Base-by-base conservation (phyloP, 179 eudicot genomes). In the Corrigiola litoralis region DNA sequence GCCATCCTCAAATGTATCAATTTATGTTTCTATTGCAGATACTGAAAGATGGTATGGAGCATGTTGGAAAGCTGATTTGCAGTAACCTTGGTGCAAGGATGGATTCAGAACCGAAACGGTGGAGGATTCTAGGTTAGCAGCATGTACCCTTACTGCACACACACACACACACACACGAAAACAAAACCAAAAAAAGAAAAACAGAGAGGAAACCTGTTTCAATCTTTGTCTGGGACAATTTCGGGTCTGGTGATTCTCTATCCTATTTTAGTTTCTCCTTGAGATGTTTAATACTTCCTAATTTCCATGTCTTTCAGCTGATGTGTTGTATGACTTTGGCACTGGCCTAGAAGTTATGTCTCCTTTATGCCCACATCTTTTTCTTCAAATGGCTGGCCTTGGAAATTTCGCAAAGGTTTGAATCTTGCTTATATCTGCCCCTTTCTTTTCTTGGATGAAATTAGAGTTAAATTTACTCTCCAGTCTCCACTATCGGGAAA, bases 61-160 rank as follows among this genome's bases (percentile, higher is more conserved):
- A 94, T 60, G 89, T 82, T 11, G 99, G 99, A 57, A 94, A 94
- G 78, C 85, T 94, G 41, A 86, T 94, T 68, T 94, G 99, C 73
- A 94, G 99, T 84, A 90, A 82, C 68, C 83, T 94, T 70, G 99
- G 99, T 75, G 87, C 97, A 28, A 84, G 92, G 59, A 94, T 94
- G 99, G 99, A 94, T 76, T 90, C 97, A 9, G 99, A 94, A 79
- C 99, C 99, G 36, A 94, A 94, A 68, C 76, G 97, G 25, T 94
- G 97, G 99, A 94, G 99, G 67, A 86, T 94, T 65, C 66, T 94
- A 49, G 98, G 98, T 92, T 59, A 63, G 86, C 62, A 18, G 8
- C 31, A 21, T 32, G 27, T 38, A 40, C 37, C 44, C 38, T 65
- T 48, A 29, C n/a, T n/a, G n/a, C n/a, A n/a, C n/a, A n/a, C n/a